phyloP scores from a whole-genome alignment of 495 filamentous ascomycete species.

The Penicillium soppii region DNA sequence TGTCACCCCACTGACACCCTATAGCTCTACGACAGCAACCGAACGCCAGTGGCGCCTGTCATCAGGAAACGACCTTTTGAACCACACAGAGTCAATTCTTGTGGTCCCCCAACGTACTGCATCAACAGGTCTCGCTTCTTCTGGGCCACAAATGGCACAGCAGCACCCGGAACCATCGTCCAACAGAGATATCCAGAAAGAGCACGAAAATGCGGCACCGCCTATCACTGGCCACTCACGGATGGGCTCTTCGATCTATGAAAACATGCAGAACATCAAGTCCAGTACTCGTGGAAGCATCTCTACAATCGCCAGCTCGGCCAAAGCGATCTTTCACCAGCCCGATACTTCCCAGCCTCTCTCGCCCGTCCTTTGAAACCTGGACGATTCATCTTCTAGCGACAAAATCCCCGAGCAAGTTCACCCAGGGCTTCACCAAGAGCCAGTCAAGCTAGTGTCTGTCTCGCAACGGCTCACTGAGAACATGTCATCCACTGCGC shows the following conservation, averaged over 20 bases:
- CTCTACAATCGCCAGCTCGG: slow-evolving; percentile 1
- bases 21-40: slow-evolving; percentile 16
- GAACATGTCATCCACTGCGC: neutral
- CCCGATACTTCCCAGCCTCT: neutral
- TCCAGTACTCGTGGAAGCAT: neutral
- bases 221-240: neutral
- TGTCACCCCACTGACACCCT: slow-evolving; percentile 11
- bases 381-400: neutral
- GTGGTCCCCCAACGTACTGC: neutral
- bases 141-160: neutral
- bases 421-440: neutral
- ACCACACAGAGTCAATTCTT: neutral
- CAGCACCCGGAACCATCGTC: neutral
- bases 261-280: neutral
- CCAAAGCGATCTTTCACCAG: neutral
- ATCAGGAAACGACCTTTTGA: neutral
- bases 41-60: neutral
- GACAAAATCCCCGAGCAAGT: neutral
- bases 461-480: neutral
- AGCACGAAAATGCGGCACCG: neutral
- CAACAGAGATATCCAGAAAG: neutral
- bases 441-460: neutral
- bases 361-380: neutral
- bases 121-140: neutral
- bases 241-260: slow-evolving; percentile 4